Conservation (phyloP, 352 stramenopile genomes). For the Phytopythium montanum region DNA sequence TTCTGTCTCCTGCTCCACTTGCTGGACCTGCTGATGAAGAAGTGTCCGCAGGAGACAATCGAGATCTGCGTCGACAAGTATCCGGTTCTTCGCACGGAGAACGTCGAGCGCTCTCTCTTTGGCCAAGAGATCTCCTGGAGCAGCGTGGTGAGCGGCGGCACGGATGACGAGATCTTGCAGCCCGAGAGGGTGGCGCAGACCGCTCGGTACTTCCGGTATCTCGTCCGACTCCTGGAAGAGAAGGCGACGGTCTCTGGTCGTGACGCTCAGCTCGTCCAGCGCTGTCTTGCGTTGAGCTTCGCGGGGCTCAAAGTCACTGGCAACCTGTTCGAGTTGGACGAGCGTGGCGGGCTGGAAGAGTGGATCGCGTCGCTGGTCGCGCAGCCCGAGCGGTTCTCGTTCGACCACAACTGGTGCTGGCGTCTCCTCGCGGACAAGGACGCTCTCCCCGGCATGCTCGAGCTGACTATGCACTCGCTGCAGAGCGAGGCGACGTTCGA, state of each 20-base stretch:
- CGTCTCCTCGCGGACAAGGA: conserved; percentile 49
- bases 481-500: conserved; percentile 11
- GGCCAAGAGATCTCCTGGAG: conserved; percentile 41
- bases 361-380: conserved; percentile 51
- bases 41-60: conserved; percentile 62
- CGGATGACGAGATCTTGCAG: conserved; percentile 23
- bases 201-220: conserved; percentile 66
- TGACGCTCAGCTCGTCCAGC: conserved; percentile 47
- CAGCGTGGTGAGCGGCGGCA: conserved; percentile 23
- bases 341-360: conserved; percentile 16
- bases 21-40: conserved; percentile 80
- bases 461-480: conserved; percentile 46
- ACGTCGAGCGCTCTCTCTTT: conserved; percentile 78
- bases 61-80: conserved; percentile 72
- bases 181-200: conserved; percentile 43
- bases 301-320: conserved; percentile 32
- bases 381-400: conserved; percentile 40
- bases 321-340: conserved; percentile 47
- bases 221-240: conserved; percentile 60
- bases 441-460: conserved; percentile 37
- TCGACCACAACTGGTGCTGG: conserved; percentile 56
- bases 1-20: conserved; percentile 75
- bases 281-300: conserved; percentile 67
- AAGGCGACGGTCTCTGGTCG: conserved; percentile 36
- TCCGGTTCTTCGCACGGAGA: conserved; percentile 71